A percentile compares a stretch with the other conserved stretches of the same genome.
phyloP scores from a whole-genome alignment of 73 alveolate genomes.

The Paramecium caudatum region DNA sequence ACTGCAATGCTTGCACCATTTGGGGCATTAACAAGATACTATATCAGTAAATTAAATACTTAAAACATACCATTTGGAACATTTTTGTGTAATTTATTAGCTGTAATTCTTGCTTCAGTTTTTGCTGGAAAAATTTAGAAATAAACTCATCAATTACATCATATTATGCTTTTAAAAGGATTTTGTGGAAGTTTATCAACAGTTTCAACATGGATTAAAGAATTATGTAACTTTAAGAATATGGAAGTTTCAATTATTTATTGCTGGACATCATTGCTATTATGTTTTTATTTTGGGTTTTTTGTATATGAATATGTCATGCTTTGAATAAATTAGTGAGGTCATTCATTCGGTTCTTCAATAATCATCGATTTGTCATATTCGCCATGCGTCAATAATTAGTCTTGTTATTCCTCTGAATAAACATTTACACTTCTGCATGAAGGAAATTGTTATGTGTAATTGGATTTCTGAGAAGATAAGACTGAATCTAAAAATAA shows the following conservation, averaged over 20 bases:
- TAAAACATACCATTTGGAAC: constrained; percentile 24
- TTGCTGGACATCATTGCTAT: not conserved
- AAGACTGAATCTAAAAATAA: too few relatives aligned
- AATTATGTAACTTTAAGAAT: not conserved
- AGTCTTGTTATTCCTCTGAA: too few relatives aligned
- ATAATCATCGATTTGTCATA: too few relatives aligned
- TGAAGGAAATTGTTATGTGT: too few relatives aligned
- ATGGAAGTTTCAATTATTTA: not conserved
- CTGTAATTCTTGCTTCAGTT: too few relatives aligned
- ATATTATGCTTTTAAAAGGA: not conserved
- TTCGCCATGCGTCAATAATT: too few relatives aligned
- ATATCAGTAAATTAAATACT: not conserved
- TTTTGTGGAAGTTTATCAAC: constrained; percentile 59
- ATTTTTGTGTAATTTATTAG: not conserved
- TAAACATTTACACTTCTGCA: too few relatives aligned
- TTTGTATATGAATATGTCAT: not conserved
- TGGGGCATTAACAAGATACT: not conserved
- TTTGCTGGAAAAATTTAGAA: not conserved
- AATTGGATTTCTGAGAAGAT: too few relatives aligned
- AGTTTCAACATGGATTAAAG: constrained; percentile 54
- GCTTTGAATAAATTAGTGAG: too few relatives aligned
- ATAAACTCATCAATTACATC: not conserved
- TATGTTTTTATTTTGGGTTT: constrained; percentile 10
- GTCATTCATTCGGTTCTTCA: too few relatives aligned
- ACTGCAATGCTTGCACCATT: constrained; percentile 25